These are phyloP conservation scores for Alternaria sp. DNA, from an alignment of 2,329 filamentous ascomycete genomes.

Conservation along the genomic window DNA sequence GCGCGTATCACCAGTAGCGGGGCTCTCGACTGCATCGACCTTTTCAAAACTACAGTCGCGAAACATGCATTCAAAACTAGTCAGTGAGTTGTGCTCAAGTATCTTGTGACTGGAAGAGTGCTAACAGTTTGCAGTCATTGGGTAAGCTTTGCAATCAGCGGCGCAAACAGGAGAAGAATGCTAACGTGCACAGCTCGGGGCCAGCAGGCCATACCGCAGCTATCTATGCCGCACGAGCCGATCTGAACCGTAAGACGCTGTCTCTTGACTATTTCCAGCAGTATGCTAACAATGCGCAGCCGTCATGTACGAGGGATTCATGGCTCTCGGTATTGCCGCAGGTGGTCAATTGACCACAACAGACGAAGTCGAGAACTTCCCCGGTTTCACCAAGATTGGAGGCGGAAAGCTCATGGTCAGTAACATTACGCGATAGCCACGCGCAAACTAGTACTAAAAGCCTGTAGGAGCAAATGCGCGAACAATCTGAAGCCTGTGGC, in stretches of 20 bases:
- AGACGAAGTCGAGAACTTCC: conserved; percentile 98
- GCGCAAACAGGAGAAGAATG: conserved; percentile 24
- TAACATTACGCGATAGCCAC: background rate
- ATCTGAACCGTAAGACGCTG: conserved; percentile 76
- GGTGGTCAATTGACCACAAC: conserved; percentile 98
- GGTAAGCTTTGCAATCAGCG: conserved; percentile 34
- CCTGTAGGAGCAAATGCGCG: conserved; percentile 81
- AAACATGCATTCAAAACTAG: conserved; percentile 92
- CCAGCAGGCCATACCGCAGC: conserved; percentile 97
- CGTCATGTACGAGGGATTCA: conserved; percentile 96
- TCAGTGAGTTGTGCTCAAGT: conserved; percentile 69
- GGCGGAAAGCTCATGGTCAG: conserved; percentile 84
- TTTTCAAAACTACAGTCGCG: conserved; percentile 49
- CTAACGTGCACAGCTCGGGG: conserved; percentile 73
- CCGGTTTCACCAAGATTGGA: conserved; percentile 91
- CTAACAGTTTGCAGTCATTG: conserved; percentile 48
- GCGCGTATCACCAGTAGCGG: conserved; percentile 57
- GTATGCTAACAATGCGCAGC: conserved; percentile 58
- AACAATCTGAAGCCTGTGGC: conserved; percentile 89
- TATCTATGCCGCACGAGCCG: conserved; percentile 92
- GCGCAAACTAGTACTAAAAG: conserved; percentile 19
- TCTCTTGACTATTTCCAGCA: no score
- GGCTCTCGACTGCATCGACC: conserved; percentile 52
- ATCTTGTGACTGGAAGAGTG: conserved; percentile 5
- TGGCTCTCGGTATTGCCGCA: conserved; percentile 94